phyloP scores from a whole-genome alignment of 2,329 filamentous ascomycete species.

The Aspergillus sojae region DNA sequence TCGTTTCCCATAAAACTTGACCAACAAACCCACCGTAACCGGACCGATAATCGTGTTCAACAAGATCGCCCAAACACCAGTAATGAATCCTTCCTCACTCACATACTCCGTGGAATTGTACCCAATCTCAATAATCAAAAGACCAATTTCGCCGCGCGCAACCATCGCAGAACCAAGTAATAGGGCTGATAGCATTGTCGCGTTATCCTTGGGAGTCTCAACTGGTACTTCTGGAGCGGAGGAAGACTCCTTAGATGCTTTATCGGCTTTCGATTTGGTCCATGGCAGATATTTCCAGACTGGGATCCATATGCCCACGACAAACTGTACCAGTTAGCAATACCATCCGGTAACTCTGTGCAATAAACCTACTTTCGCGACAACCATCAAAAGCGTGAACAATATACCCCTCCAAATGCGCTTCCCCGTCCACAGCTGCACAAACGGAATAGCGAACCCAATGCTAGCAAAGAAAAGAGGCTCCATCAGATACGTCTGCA shows the following conservation, averaged over 20 bases:
- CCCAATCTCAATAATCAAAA: conserved; percentile 36
- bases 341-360: background rate
- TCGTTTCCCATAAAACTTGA: conserved; percentile 24
- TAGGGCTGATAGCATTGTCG: conserved; percentile 20
- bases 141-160: conserved; percentile 36
- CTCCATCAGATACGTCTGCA: conserved; percentile 38
- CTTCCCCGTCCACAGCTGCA: conserved; percentile 36
- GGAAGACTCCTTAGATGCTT: background rate
- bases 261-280: background rate
- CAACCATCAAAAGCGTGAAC: conserved; percentile 33
- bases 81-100: conserved; percentile 35
- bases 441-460: conserved; percentile 36
- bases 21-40: conserved; percentile 29
- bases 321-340: conserved; percentile 21
- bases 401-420: conserved; percentile 35
- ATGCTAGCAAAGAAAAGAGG: conserved; percentile 37
- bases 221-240: background rate
- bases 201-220: background rate
- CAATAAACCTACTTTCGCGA: conserved; percentile 29
- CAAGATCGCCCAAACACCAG: conserved; percentile 36
- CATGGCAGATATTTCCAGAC: conserved; percentile 20
- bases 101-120: conserved; percentile 43
- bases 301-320: conserved; percentile 33
- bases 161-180: conserved; percentile 37
- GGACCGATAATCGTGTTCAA: conserved; percentile 37